phyloP scores from a whole-genome alignment of 768 basidiomycete genomes.

The Boletus rubescentipes region DNA sequence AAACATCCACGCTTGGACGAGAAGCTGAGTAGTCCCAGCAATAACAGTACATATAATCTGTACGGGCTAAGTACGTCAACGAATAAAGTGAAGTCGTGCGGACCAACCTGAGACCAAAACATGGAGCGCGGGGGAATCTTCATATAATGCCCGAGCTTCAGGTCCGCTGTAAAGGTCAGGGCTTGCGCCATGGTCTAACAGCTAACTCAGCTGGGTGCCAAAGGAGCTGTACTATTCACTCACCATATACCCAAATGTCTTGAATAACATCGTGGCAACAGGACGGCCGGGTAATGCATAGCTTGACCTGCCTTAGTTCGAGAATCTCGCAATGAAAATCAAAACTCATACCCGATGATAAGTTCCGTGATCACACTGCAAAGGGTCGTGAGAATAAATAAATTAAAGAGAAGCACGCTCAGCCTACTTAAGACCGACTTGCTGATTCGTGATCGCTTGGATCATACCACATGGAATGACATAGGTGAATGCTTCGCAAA shows the following conservation, averaged over 20 bases:
- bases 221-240: not conserved
- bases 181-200: constrained; percentile 42
- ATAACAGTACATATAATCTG: constrained; percentile 63
- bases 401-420: not conserved
- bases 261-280: constrained; percentile 85
- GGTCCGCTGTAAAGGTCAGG: constrained; percentile 66
- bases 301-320: constrained; percentile 13
- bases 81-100: not conserved
- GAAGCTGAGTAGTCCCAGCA: constrained; percentile 71
- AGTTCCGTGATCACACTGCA: constrained; percentile 71
- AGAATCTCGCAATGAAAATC: not conserved
- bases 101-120: constrained; percentile 63
- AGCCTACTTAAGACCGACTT: constrained; percentile 60
- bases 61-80: not conserved
- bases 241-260: constrained; percentile 75
- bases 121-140: constrained; percentile 66
- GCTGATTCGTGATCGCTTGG: constrained; percentile 76
- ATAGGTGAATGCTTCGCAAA: constrained; percentile 39
- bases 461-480: constrained; percentile 58
- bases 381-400: constrained; percentile 9
- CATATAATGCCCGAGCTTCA: constrained; percentile 75
- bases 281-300: constrained; percentile 77
- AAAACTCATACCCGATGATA: constrained; percentile 54
- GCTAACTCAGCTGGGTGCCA: not conserved
- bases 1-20: constrained; percentile 77